Evolutionary conservation across 2,329 filamentous ascomycete genomes (phyloP), one percentile per base, ranked within the genome.

Genomic region (Ceratocystis diversiconidia): DNA sequence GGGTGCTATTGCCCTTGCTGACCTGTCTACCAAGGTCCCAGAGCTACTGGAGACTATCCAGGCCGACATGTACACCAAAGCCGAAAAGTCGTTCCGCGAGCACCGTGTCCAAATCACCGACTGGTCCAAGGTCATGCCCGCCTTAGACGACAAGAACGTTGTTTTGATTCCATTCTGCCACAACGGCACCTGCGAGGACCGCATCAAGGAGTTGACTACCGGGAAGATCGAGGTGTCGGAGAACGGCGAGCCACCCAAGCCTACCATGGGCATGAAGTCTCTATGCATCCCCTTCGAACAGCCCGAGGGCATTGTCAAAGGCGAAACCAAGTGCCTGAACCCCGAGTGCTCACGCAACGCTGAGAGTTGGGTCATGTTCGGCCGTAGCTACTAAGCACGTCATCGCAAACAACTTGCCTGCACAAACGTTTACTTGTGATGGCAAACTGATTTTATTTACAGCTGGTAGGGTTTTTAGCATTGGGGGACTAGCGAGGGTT

Each of bases 361-460:
- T 19, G 85, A 92, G 80, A 83, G 87, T 72, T 97, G 90, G 88
- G 89, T 89, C 75, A 88, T 96, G 86, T 97, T 96, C 76, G 92
- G 92, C 72, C 82, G 88, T 77, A 87, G 81, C 73, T 85, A 85
- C 73, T 85, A 80, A 70, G 61, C 28, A 32, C 44, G 30, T 55
- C 10, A 41, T 43, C 6, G 5, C 12, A 7, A 10, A n/a, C 10
- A 41, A 41, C 36, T 10, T 41, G 36, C 36, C 36, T 41, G 36
- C 36, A 41, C 36, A 12, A 41, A 41, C 10, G 8, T 12, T 41
- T 41, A 12, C 10, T 41, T 41, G 36, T 41, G 6, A 30, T 46
- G 61, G 19, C 41, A 32, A 8, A 59, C 52, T 22, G 52, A n/a
- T 59, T 57, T 59, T 32, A 17, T 59, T 59, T 59, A 59, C 52